A percentile compares a stretch with the other conserved stretches of the same genome.
Conservation (phyloP, 345 rosid genomes). For the Rhizophora apiculata region DNA sequence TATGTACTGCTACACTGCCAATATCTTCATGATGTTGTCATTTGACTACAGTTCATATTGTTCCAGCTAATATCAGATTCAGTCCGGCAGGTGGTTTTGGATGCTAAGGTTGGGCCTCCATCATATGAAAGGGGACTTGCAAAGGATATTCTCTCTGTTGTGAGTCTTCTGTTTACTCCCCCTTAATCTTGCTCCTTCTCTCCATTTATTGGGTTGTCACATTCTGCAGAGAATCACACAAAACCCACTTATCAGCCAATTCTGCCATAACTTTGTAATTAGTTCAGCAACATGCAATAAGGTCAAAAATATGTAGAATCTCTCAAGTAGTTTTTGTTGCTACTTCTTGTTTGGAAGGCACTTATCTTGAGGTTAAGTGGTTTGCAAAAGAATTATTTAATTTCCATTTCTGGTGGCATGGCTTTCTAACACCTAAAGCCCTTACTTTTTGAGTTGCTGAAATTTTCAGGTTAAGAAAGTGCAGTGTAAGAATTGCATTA, state of each 20-base stretch:
- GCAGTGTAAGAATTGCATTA: conserved; percentile 62
- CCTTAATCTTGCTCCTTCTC: not conserved
- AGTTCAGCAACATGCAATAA: no score
- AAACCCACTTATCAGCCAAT: no score
- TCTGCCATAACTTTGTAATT: no score
- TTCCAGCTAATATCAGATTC: conserved; percentile 66
- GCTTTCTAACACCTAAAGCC: not conserved
- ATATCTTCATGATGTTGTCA: not conserved
- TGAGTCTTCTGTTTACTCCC: conserved; percentile 37
- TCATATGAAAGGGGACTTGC: conserved; percentile 79
- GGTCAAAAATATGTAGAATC: no score
- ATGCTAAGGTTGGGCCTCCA: conserved; percentile 95
- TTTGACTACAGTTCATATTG: conserved; percentile 16
- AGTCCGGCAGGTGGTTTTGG: conserved; percentile 68
- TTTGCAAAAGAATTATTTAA: not conserved
- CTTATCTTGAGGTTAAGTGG: no score
- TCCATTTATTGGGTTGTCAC: not conserved
- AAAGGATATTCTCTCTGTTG: conserved; percentile 71
- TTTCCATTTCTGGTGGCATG: not conserved
- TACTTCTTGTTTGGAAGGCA: no score
- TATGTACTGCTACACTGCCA: not conserved
- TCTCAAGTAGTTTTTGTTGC: no score
- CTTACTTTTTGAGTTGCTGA: conserved; percentile 3
- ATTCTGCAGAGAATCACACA: not conserved
- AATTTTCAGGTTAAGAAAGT: conserved; percentile 55